phyloP scores from a whole-genome alignment of 2,329 filamentous ascomycete genomes.

The Fusarium scirpi region DNA sequence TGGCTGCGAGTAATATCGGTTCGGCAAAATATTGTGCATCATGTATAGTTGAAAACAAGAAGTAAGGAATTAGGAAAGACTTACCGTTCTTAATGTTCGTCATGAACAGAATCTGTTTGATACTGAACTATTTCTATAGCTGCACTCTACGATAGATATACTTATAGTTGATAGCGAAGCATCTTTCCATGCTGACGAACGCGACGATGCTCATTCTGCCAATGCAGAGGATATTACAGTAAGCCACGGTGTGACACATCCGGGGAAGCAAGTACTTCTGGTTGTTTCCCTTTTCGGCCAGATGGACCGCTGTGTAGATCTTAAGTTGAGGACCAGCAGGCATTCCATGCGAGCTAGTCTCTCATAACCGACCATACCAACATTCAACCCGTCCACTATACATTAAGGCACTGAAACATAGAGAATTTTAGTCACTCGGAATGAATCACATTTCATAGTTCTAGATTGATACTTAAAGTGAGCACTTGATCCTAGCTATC shows the following conservation, averaged over 20 bases:
- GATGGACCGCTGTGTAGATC: neutral
- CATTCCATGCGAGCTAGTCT: neutral
- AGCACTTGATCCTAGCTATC: neutral
- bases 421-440: neutral
- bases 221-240: neutral
- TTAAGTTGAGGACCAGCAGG: neutral
- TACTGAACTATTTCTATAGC: neutral
- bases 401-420: neutral
- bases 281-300: neutral
- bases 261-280: neutral
- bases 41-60: neutral
- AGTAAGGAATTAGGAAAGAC: rapidly evolving
- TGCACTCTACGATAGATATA: neutral
- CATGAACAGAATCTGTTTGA: rapidly evolving
- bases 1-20: constrained; percentile 17
- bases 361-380: neutral
- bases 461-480: rapidly evolving
- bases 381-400: rapidly evolving
- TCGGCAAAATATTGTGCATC: constrained; percentile 36
- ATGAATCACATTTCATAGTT: rapidly evolving
- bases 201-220: neutral
- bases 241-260: neutral
- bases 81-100: neutral
- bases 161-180: neutral
- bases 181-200: neutral